Conservation (phyloP, 73 alveolate species). For the Paramecium tetraurelia region DNA sequence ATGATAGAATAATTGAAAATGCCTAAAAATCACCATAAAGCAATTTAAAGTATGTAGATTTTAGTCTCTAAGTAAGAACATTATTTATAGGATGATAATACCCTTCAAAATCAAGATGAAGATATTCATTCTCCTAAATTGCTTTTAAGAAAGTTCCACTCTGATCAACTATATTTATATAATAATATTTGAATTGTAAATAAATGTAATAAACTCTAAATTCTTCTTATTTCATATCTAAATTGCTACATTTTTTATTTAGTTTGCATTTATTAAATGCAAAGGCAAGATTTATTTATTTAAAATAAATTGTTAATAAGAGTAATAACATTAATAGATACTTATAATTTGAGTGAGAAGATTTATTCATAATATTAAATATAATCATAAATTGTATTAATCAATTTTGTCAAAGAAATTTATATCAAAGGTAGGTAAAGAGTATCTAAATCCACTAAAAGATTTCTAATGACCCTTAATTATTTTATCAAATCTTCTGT, state of each 20-base stretch:
- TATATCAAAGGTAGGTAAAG: background rate
- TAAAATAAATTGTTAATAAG: too few relatives aligned
- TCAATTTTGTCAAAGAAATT: background rate
- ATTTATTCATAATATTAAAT: background rate
- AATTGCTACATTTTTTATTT: background rate
- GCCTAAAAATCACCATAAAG: background rate
- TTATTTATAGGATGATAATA: background rate
- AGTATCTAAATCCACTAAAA: background rate
- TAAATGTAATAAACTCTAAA: background rate
- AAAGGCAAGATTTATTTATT: too few relatives aligned
- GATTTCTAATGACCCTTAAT: background rate
- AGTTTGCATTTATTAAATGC: background rate
- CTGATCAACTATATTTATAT: background rate
- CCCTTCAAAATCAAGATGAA: background rate
- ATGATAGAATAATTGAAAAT: background rate
- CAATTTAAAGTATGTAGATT: background rate
- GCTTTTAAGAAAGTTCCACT: background rate
- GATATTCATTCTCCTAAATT: background rate
- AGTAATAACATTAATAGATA: background rate
- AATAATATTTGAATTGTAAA: background rate
- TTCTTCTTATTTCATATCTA: background rate
- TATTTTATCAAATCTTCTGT: background rate
- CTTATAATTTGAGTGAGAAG: background rate
- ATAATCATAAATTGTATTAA: background rate
- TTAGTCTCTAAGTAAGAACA: slow-evolving; percentile 2